These are phyloP conservation scores for Jamesozyma gamospora DNA, from an alignment of 805 yeast species.

Conservation along the genomic window DNA sequence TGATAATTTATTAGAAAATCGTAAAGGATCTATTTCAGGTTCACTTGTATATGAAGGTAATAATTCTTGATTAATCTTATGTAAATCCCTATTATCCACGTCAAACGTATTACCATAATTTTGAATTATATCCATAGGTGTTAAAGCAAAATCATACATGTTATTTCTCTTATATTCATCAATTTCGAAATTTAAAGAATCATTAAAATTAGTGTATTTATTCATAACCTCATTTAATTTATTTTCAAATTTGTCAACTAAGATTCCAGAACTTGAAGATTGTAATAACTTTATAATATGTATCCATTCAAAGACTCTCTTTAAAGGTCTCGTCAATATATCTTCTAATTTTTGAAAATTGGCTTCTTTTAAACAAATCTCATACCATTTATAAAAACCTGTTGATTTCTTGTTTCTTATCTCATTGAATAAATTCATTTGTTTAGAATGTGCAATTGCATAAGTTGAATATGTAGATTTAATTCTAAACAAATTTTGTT, in stretches of 20 bases:
- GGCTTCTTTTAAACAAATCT: conserved; percentile 24
- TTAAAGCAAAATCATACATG: conserved; percentile 17
- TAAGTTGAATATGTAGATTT: conserved; percentile 30
- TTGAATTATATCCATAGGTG: conserved; percentile 25
- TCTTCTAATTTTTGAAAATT: conserved; percentile 24
- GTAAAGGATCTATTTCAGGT: background rate
- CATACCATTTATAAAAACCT: conserved; percentile 27
- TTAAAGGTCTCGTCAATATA: conserved; percentile 27
- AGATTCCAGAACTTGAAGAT: background rate
- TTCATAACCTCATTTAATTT: conserved; percentile 3
- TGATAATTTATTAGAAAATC: background rate
- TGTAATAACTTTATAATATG: conserved; percentile 6
- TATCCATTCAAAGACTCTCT: conserved; percentile 23
- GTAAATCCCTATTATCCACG: background rate
- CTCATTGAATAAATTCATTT: conserved; percentile 19
- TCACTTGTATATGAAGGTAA: too few species aligned
- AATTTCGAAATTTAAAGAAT: conserved; percentile 10
- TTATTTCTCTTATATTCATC: conserved; percentile 13
- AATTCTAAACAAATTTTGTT: conserved; percentile 26
- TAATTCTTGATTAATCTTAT: background rate
- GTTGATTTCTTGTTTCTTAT: conserved; percentile 12
- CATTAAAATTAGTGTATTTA: conserved; percentile 11
- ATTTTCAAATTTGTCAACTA: background rate
- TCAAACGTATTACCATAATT: conserved; percentile 8
- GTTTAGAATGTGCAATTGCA: conserved; percentile 24